These are phyloP conservation scores for Imleria badia DNA, from an alignment of 768 basidiomycete species.

Conservation along the genomic window DNA sequence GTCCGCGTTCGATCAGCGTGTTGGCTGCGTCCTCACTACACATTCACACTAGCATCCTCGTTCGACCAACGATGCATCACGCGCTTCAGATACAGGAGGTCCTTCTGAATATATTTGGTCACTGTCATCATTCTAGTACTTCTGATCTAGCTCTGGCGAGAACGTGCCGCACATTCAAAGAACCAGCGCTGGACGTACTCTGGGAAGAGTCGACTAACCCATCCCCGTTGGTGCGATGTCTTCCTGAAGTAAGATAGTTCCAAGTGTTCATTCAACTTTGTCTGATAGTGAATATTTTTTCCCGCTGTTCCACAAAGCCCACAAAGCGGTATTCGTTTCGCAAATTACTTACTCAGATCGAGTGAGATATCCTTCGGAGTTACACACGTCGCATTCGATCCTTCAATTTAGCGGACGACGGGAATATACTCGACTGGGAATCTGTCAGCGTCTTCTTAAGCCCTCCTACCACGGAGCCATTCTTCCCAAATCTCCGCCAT, in stretches of 20 bases:
- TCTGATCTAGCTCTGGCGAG: not conserved
- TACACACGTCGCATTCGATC: not conserved
- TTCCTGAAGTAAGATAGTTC: not conserved
- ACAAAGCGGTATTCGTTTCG: not conserved
- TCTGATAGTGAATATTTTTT: not conserved
- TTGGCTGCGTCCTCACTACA: no score
- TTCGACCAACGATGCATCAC: conserved; percentile 1
- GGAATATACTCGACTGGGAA: not conserved
- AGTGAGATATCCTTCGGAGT: not conserved
- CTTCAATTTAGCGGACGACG: no score
- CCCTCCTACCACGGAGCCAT: not conserved
- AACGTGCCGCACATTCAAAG: not conserved
- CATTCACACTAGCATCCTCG: no score
- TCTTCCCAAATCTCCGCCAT: not conserved
- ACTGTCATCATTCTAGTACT: not conserved
- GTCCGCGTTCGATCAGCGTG: no score
- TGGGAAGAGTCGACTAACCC: not conserved
- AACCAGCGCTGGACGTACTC: not conserved
- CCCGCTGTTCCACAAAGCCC: not conserved
- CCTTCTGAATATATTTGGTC: conserved; percentile 1
- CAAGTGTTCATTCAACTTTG: not conserved
- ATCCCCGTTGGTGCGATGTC: not conserved
- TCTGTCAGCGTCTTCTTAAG: not conserved
- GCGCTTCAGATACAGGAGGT: conserved; percentile 2
- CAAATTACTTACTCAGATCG: not conserved